Evolutionary conservation across 2,329 filamentous ascomycete genomes (phyloP).

Genomic region (Hymenoscyphus scutula): DNA sequence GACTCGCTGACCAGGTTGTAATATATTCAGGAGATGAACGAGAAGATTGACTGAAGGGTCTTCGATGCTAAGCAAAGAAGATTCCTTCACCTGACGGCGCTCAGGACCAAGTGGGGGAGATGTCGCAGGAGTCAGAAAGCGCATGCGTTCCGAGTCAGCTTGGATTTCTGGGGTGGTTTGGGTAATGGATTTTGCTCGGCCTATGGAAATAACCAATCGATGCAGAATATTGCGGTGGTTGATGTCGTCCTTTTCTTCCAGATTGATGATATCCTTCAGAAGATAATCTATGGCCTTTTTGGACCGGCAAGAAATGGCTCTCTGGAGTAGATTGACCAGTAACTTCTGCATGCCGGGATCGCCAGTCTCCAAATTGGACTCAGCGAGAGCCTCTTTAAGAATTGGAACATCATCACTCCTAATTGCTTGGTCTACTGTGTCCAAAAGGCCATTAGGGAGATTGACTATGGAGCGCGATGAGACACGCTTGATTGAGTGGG

Average conservation of each 20-base stretch:
- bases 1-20: constrained; percentile 64
- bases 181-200: constrained; percentile 59
- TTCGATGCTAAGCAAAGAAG: constrained; percentile 62
- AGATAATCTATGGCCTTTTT: constrained; percentile 70
- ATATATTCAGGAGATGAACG: constrained; percentile 60
- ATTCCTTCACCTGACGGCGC: constrained; percentile 63
- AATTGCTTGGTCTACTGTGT: constrained; percentile 70
- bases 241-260: constrained; percentile 88
- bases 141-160: constrained; percentile 44
- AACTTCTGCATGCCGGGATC: constrained; percentile 60
- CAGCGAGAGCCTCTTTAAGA: constrained; percentile 56
- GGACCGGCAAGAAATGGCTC: constrained; percentile 69
- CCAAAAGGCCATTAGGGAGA: constrained; percentile 65
- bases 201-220: constrained; percentile 87
- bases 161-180: constrained; percentile 41
- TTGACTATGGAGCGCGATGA: constrained; percentile 74
- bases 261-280: constrained; percentile 62
- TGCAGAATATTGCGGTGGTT: constrained; percentile 94
- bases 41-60: constrained; percentile 74
- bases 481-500: constrained; percentile 70
- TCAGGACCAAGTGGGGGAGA: constrained; percentile 62
- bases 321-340: constrained; percentile 77
- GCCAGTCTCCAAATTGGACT: constrained; percentile 53
- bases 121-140: constrained; percentile 76
- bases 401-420: constrained; percentile 61